phyloP scores from a whole-genome alignment of 2,329 filamentous ascomycete species.

The Paradendryphiella salina region DNA sequence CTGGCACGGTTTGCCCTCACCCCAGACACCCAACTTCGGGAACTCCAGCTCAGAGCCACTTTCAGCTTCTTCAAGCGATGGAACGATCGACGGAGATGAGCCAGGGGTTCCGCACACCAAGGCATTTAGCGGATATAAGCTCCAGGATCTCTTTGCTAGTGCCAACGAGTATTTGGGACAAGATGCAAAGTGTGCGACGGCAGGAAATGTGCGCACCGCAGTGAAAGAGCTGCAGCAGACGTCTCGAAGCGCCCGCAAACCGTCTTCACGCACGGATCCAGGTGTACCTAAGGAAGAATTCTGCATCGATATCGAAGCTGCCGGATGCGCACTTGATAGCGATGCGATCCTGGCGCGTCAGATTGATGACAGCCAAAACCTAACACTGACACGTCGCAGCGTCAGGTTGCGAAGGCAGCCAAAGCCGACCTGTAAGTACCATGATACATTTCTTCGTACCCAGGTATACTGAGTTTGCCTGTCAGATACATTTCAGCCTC shows the following conservation, averaged over 20 bases:
- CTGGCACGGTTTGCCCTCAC: slow-evolving; percentile 18
- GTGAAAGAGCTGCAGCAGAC: not conserved
- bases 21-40: slow-evolving; percentile 4
- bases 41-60: not conserved
- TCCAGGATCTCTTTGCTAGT: not conserved
- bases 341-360: slow-evolving; percentile 4
- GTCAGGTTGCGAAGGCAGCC: slow-evolving; percentile 1
- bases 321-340: not conserved
- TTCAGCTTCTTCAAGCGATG: not conserved
- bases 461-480: not conserved
- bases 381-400: slow-evolving; percentile 6
- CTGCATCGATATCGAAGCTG: not conserved
- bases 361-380: not conserved
- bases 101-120: not conserved
- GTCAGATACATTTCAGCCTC: not conserved
- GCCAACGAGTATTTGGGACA: not conserved
- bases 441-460: rapidly evolving
- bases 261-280: not conserved
- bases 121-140: too few relatives aligned
- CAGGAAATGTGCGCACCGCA: not conserved
- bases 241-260: too few relatives aligned
- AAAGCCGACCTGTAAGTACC: not conserved
- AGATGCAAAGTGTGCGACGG: not conserved
- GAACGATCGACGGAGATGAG: not conserved
- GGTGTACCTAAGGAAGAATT: not conserved